These are phyloP conservation scores for Paraurostyla sp. DNA, from an alignment of 73 alveolate species.

Conservation along the genomic window DNA sequence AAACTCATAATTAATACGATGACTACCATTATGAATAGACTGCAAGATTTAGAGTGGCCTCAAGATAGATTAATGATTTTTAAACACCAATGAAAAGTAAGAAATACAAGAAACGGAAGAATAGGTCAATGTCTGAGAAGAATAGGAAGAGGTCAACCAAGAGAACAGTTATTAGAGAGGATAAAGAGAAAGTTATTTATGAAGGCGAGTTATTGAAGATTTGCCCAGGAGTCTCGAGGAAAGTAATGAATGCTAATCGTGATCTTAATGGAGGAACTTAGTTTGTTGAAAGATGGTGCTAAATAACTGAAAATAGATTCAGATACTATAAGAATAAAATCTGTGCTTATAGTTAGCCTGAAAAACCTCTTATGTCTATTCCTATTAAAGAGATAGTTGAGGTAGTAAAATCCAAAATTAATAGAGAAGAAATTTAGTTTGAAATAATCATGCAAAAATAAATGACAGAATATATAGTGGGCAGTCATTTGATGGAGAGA, in stretches of 20 bases:
- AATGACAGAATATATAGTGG: neutral
- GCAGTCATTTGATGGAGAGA: neutral
- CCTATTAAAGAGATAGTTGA: neutral
- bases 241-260: neutral
- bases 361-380: conserved; percentile 21
- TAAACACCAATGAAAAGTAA: neutral
- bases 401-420: neutral
- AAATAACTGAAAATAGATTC: conserved; percentile 37
- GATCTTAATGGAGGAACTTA: neutral
- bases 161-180: neutral
- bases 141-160: neutral
- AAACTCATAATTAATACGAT: neutral
- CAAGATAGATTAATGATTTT: neutral
- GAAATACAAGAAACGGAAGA: neutral
- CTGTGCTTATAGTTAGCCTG: conserved; percentile 14
- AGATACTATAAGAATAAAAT: conserved; percentile 43
- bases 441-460: neutral
- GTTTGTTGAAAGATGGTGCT: conserved; percentile 33
- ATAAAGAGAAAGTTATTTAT: neutral
- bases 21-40: neutral
- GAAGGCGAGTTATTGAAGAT: conserved; percentile 1
- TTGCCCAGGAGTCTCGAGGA: conserved; percentile 16
- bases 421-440: conserved; percentile 3
- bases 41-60: neutral
- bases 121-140: neutral